phyloP scores from a whole-genome alignment of 2,329 filamentous ascomycete species.

The Ophiocordyceps camponoti-rufipedis region DNA sequence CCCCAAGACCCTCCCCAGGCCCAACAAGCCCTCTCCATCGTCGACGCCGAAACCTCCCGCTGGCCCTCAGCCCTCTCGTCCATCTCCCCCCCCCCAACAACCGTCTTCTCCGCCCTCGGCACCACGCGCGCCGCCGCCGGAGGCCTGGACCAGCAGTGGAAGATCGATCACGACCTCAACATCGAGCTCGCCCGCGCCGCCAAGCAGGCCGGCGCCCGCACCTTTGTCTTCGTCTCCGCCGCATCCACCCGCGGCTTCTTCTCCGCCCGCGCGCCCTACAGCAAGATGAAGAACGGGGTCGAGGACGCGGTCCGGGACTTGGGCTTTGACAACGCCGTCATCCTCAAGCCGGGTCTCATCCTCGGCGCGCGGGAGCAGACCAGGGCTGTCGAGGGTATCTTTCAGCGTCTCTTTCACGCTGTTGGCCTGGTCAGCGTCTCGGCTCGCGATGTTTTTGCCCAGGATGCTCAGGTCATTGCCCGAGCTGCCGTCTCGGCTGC shows the following conservation, averaged over 20 bases:
- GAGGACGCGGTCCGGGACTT: constrained; percentile 59
- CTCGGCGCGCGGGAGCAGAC: constrained; percentile 48
- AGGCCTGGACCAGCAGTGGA: constrained; percentile 60
- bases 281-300: constrained; percentile 71
- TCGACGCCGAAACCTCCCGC: constrained; percentile 46
- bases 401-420: constrained; percentile 35
- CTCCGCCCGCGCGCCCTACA: constrained; percentile 25
- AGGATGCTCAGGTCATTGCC: constrained; percentile 58
- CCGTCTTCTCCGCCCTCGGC: constrained; percentile 63
- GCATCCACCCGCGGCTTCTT: constrained; percentile 25
- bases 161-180: constrained; percentile 79
- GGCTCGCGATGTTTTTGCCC: constrained; percentile 47
- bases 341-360: constrained; percentile 58
- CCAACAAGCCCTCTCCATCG: constrained; percentile 38
- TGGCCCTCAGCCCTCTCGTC: constrained; percentile 46
- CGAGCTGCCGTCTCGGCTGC: constrained; percentile 45
- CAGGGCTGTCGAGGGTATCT: constrained; percentile 36
- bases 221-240: constrained; percentile 61
- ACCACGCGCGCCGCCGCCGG: constrained; percentile 65
- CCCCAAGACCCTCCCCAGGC: constrained; percentile 49
- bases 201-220: constrained; percentile 50
- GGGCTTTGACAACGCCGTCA: constrained; percentile 60
- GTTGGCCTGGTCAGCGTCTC: constrained; percentile 34
- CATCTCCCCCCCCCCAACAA: constrained; percentile 34
- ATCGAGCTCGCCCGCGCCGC: constrained; percentile 59